Base-by-base conservation (phyloP, 495 filamentous ascomycete genomes). In the Polyplosphaeria fusca region DNA sequence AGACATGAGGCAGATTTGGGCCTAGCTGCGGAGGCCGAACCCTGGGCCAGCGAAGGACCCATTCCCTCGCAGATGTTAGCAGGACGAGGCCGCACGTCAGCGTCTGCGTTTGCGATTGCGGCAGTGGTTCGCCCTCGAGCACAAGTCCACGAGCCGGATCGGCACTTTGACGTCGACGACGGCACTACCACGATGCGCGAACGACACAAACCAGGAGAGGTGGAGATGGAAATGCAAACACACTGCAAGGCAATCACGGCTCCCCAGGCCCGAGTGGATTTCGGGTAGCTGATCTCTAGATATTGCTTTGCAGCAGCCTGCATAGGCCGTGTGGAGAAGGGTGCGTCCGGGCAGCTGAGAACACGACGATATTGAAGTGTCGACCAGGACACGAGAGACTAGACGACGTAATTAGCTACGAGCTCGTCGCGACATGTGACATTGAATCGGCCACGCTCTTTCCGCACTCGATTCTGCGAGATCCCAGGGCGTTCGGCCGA, bases 301-400 rank as follows among this genome's bases (percentile, higher is more conserved):
- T 55, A 55, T 55, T 55, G 27, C 52, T 55, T 19, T 56, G 53
- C 53, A 56, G 53, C 14, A 48, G 32, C 30, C 41, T 41, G 45
- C 53, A 49, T 55, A 30, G 32, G 19, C 47, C 4, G 30, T 56
- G 53, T 56, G 44, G 53, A 49, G 53, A 56, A 56, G 20, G 14
- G 9, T 25, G 11, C 19, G 23, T 13, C 9, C 18, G 23, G 18
- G 5, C 24, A 38, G 39, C 39, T 45, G 51, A 32, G 39, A 4
- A 25, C 14, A 42, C 9, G 19, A 42, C 9, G 39, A 22, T 13
- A n/a, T 12, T 24, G 45, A 28, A 51, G 16, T 40, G 32, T 51
- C 47, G 52, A 55, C 42, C 14, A 46, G 24, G 35, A 32, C 13
- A 26, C 45, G 18, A 12, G 23, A 23, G n/a, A 3, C 52, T 55